Evolutionary conservation across 1,284 basidiomycete genomes (phyloP).

Genomic region (Marasmius oreades): DNA sequence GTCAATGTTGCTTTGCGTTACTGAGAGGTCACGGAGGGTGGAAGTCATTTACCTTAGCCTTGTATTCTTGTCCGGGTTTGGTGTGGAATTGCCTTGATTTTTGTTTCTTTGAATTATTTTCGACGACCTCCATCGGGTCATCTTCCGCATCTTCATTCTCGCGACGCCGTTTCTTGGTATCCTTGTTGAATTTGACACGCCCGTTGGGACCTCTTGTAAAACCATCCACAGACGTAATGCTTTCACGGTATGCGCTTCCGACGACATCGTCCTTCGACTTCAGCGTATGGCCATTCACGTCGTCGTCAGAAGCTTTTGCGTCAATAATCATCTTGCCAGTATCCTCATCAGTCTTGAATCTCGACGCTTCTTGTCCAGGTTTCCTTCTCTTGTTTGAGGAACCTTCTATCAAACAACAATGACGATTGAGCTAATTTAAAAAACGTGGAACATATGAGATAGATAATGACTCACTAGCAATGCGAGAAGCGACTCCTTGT

Average conservation of each 20-base stretch:
- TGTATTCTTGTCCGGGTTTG: slow-evolving; percentile 86
- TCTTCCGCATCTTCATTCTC: slow-evolving; percentile 55
- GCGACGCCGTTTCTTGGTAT: slow-evolving; percentile 85
- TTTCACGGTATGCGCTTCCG: slow-evolving; percentile 84
- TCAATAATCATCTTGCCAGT: slow-evolving; percentile 91
- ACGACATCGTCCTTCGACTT: slow-evolving; percentile 49
- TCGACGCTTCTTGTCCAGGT: slow-evolving; percentile 82
- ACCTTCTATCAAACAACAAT: slow-evolving; percentile 42
- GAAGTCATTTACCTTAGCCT: slow-evolving; percentile 59
- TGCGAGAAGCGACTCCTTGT: slow-evolving; percentile 74
- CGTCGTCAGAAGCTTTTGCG: slow-evolving; percentile 49
- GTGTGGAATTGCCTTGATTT: slow-evolving; percentile 46
- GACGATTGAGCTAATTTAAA: slow-evolving; percentile 6
- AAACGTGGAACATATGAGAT: slow-evolving; percentile 3
- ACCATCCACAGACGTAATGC: slow-evolving; percentile 82
- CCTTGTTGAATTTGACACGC: slow-evolving; percentile 93
- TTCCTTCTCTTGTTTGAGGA: slow-evolving; percentile 58
- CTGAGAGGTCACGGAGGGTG: not conserved
- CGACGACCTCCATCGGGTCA: slow-evolving; percentile 70
- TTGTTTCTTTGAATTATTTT: slow-evolving; percentile 44
- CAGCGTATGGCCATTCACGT: slow-evolving; percentile 24
- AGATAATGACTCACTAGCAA: slow-evolving; percentile 61
- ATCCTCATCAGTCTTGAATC: slow-evolving; percentile 84
- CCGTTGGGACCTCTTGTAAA: slow-evolving; percentile 84
- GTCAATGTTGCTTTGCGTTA: not conserved